These are phyloP conservation scores for Cucurbita pepo DNA, from an alignment of 306 rosid species.

Conservation along the genomic window DNA sequence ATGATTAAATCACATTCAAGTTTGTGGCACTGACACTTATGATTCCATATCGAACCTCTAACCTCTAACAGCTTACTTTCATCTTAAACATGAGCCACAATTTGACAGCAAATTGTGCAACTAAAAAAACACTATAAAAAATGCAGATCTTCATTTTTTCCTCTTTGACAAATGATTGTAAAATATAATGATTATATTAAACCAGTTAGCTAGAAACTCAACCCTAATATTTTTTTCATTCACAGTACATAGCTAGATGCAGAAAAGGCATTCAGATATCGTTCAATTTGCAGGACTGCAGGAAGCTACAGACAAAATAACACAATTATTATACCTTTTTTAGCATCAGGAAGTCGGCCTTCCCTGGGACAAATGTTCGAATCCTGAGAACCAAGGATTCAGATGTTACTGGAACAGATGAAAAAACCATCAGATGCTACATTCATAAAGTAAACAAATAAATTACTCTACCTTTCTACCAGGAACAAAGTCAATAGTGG, in stretches of 20 bases:
- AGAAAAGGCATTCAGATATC: background rate
- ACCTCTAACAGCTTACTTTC: background rate
- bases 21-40: background rate
- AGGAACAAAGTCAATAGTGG: constrained; percentile 66
- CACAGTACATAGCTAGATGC: background rate
- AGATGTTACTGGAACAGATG: background rate
- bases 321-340: constrained; percentile 29
- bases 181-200: background rate
- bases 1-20: background rate
- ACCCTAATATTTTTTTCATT: background rate
- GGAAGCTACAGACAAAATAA: background rate
- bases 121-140: background rate
- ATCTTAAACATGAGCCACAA: background rate
- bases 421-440: constrained; percentile 3
- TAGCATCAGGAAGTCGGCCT: constrained; percentile 86
- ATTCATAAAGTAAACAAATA: constrained; percentile 9
- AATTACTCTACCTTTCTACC: constrained; percentile 52
- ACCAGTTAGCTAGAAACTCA: background rate
- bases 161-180: background rate
- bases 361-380: constrained; percentile 56
- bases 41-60: background rate
- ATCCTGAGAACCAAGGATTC: constrained; percentile 27
- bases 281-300: background rate
- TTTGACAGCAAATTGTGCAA: background rate
- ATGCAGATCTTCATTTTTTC: background rate